Conservation (phyloP, 225 moss, liverwort and hornwort genomes). For the Polytrichum commune region DNA sequence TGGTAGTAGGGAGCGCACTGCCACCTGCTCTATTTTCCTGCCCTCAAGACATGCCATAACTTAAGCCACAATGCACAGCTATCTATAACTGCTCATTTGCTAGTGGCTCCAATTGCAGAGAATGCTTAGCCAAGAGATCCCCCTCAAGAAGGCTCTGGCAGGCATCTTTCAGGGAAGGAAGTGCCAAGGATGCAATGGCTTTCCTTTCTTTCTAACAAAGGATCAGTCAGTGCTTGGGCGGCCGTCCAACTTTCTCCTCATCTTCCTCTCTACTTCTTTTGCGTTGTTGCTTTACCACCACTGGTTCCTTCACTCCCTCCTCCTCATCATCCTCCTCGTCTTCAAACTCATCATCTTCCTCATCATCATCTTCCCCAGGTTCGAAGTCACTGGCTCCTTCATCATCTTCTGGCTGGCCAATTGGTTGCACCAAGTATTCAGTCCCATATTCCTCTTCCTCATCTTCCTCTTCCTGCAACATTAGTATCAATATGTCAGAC, state of each 20-base stretch:
- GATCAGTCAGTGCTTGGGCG: constrained; percentile 54
- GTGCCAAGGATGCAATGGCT: constrained; percentile 13
- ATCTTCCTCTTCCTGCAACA: constrained; percentile 42
- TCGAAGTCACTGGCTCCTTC: constrained; percentile 87
- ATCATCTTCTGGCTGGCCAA: constrained; percentile 68
- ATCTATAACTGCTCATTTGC: not conserved
- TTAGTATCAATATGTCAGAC: not conserved
- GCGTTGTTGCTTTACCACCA: constrained; percentile 38
- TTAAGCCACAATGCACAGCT: constrained; percentile 7
- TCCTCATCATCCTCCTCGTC: constrained; percentile 63
- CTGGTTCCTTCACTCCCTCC: constrained; percentile 37
- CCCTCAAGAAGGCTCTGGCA: constrained; percentile 14
- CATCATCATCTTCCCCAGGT: constrained; percentile 72
- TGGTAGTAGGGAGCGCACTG: constrained; percentile 14
- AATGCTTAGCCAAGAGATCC: not conserved
- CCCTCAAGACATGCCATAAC: constrained; percentile 16
- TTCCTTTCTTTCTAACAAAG: constrained; percentile 14
- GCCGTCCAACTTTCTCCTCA: constrained; percentile 57
- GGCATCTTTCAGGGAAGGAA: constrained; percentile 12
- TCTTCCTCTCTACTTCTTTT: constrained; percentile 71
- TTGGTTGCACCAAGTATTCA: constrained; percentile 74
- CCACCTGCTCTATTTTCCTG: constrained; percentile 32
- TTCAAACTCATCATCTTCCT: constrained; percentile 72
- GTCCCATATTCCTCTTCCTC: constrained; percentile 74
- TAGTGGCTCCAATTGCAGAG: not conserved